phyloP scores from a whole-genome alignment of 2,329 filamentous ascomycete genomes.

The Magnaporthiopsis rhizophila region DNA sequence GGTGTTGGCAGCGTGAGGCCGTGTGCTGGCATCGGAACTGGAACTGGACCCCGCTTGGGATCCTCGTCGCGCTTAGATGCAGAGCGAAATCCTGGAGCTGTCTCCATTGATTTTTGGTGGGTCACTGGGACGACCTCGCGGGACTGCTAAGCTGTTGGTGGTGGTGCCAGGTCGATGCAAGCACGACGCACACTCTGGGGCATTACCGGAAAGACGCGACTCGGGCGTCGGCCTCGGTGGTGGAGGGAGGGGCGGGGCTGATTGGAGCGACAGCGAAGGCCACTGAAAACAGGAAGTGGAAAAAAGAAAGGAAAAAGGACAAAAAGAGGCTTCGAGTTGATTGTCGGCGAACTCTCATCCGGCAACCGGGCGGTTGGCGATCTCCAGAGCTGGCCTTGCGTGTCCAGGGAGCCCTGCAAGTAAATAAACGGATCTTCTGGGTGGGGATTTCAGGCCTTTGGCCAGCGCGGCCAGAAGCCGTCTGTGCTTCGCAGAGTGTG shows the following conservation, averaged over 20 bases:
- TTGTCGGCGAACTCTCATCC: background rate
- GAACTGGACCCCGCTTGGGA: constrained; percentile 6
- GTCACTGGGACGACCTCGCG: background rate
- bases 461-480: background rate
- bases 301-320: background rate
- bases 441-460: background rate
- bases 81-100: constrained; percentile 4
- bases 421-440: constrained; percentile 1
- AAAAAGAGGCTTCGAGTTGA: background rate
- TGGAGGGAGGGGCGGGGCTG: background rate
- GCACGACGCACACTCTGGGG: background rate
- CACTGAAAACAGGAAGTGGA: background rate
- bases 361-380: background rate
- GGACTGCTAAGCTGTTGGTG: background rate
- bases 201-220: background rate
- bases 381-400: background rate
- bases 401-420: constrained; percentile 3
- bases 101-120: constrained; percentile 8
- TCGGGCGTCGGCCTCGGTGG: background rate
- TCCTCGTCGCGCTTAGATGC: constrained; percentile 8
- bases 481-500: constrained; percentile 5
- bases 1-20: constrained; percentile 8
- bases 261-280: background rate
- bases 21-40: constrained; percentile 2
- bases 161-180: background rate